Conservation (phyloP, 495 filamentous ascomycete species). For the Penicillium odoratum region DNA sequence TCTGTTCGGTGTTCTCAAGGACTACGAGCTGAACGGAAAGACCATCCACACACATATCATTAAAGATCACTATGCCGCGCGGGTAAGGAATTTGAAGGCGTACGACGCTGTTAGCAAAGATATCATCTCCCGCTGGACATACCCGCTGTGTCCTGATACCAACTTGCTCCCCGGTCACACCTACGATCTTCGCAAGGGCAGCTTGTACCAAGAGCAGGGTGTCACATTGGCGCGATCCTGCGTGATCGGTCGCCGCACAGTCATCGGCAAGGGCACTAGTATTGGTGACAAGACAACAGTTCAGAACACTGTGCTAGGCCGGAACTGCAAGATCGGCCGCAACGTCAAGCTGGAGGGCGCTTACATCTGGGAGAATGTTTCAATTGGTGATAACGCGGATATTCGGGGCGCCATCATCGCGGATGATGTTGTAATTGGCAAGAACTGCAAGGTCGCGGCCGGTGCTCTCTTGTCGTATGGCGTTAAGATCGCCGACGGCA, state of each 20-base stretch:
- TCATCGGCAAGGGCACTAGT: conserved; percentile 74
- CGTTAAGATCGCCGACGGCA: conserved; percentile 65
- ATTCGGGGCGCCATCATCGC: conserved; percentile 76
- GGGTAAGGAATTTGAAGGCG: conserved; percentile 79
- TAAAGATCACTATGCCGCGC: conserved; percentile 71
- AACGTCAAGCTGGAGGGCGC: conserved; percentile 77
- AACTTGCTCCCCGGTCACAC: conserved; percentile 76
- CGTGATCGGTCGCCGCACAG: conserved; percentile 60
- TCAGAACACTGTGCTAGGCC: conserved; percentile 73
- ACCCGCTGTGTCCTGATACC: conserved; percentile 87
- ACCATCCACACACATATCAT: conserved; percentile 91
- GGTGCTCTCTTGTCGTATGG: conserved; percentile 81
- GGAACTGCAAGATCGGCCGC: conserved; percentile 79
- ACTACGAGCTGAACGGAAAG: conserved; percentile 95
- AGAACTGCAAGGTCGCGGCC: conserved; percentile 61
- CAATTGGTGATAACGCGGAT: conserved; percentile 70
- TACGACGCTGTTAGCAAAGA: conserved; percentile 93
- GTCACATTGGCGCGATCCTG: conserved; percentile 73
- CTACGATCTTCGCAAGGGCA: conserved; percentile 66
- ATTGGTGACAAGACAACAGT: conserved; percentile 72
- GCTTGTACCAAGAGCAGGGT: conserved; percentile 68
- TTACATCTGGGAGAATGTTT: conserved; percentile 86
- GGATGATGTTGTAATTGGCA: conserved; percentile 66
- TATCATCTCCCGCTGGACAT: conserved; percentile 84
- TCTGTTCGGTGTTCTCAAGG: conserved; percentile 87